Base-by-base conservation (phyloP, 176 grass and related monocot species). In the Musa schizocarpa region DNA sequence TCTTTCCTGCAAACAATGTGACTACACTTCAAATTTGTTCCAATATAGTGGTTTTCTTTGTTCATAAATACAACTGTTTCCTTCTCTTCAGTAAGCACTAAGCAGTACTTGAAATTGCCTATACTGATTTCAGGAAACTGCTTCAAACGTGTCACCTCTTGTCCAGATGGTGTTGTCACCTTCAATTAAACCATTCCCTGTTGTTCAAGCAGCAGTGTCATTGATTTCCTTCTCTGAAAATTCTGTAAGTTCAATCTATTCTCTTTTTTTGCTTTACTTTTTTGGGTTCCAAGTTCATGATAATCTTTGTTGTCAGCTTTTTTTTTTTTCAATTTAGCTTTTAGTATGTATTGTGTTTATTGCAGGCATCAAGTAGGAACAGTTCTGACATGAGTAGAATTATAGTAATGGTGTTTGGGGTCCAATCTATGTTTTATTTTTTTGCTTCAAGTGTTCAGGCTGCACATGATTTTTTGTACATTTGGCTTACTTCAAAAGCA, bases 161-260 rank as follows among this genome's bases (percentile, higher is more conserved):
- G 50, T 98, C 82, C 84, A 83, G 69, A 85, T 83, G 78, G 65
- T 93, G 80, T 83, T 98, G 26, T 93, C 94, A 61, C 86, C 94
- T 64, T 76, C 84, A 49, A 63, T 62, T 52, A 93, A 93, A 81
- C 90, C 90, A 68, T 87, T 98, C 77, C 87, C 90, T 68, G 88
- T 98, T 19, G 29, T 88, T 78, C 86, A 80, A 64, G 71, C 86
- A 84, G 75, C 79, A 77, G 83, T 87, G 71, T 85, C 80, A 0
- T 87, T 83, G 71, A 80, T 93, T 71, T 93, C 84, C 49, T 87
- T 80, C 25, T 74, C 65, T 63, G 80, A 72, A 21, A 87, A 84
- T 84, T 56, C 75, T 72, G 93, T 96, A 90, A 86, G 93, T 55
- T 63, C 19, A 52, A 59, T 78, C 27, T 61, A 53, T 74, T 29